Conservation (phyloP, 1,284 basidiomycete species). For the Trametes versicolor region DNA sequence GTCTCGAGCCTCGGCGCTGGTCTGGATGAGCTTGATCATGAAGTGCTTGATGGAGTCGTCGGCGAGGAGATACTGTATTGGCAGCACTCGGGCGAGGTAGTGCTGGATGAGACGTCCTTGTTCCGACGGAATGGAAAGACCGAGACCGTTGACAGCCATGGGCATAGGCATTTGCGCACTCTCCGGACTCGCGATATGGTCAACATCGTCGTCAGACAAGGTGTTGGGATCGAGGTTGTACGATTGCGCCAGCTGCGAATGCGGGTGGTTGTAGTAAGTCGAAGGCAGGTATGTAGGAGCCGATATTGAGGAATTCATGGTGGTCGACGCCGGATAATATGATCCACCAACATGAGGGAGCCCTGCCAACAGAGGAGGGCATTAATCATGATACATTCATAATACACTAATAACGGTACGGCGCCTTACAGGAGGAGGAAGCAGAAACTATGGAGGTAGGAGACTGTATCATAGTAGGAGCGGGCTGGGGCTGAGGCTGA, state of each 20-base stretch:
- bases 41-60: conserved; percentile 52
- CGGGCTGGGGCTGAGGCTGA: conserved; percentile 40
- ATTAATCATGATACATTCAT: conserved; percentile 76
- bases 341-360: conserved; percentile 43
- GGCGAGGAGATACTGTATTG: conserved; percentile 73
- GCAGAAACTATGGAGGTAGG: conserved; percentile 49
- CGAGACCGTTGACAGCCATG: conserved; percentile 38
- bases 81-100: conserved; percentile 61
- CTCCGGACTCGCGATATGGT: conserved; percentile 27
- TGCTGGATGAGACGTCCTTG: conserved; percentile 52
- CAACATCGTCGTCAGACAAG: conserved; percentile 39
- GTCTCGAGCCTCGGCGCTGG: conserved; percentile 50
- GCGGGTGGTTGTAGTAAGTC: conserved; percentile 33
- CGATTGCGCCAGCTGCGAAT: conserved; percentile 35
- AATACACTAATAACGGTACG: conserved; percentile 77
- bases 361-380: conserved; percentile 66
- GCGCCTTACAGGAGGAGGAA: conserved; percentile 66
- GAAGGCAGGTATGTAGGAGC: conserved; percentile 27
- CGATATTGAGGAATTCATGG: conserved; percentile 28
- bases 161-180: conserved; percentile 32
- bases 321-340: conserved; percentile 31
- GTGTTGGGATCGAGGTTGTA: conserved; percentile 38
- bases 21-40: conserved; percentile 60
- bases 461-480: conserved; percentile 47
- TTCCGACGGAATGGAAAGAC: conserved; percentile 40